A percentile compares a stretch with the other conserved stretches of the same genome.
Evolutionary conservation across 805 yeast genomes (phyloP).

Genomic region (Yarrowia sp.): DNA sequence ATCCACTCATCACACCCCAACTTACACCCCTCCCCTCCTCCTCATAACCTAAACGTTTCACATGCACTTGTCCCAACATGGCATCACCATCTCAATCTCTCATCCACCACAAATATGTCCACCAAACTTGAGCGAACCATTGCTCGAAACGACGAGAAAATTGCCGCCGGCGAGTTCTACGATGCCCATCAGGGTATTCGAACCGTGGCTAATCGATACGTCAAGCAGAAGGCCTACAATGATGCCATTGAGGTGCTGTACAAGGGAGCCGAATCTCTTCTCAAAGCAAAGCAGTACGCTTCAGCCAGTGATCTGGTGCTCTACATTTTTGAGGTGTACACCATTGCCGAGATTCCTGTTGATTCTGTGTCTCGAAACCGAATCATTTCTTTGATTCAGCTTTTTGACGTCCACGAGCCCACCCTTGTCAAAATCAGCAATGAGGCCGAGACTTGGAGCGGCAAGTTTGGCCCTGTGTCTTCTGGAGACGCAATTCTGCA

Average conservation of each 20-base stretch:
- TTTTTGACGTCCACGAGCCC: constrained; percentile 52
- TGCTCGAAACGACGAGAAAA: constrained; percentile 36
- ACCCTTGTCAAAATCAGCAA: constrained; percentile 64
- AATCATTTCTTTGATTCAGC: constrained; percentile 43
- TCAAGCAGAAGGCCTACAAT: constrained; percentile 59
- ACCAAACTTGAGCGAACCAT: constrained; percentile 26
- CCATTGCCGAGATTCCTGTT: constrained; percentile 46
- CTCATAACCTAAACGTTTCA: neutral
- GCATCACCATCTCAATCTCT: neutral
- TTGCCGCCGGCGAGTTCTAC: constrained; percentile 72
- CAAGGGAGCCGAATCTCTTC: constrained; percentile 65
- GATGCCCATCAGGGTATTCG: constrained; percentile 95
- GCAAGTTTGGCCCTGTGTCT: constrained; percentile 46
- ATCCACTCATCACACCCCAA: too few relatives aligned
- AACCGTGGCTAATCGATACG: constrained; percentile 82
- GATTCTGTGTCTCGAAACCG: constrained; percentile 47
- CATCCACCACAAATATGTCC: constrained; percentile 6
- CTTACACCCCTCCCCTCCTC: neutral
- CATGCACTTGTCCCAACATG: neutral
- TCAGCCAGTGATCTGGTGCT: constrained; percentile 74
- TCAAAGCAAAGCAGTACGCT: constrained; percentile 69
- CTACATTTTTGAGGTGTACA: constrained; percentile 70
- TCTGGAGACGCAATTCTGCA: constrained; percentile 77
- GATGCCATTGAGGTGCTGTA: constrained; percentile 73
- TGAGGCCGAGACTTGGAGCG: constrained; percentile 62